Evolutionary conservation across 1,284 basidiomycete species (phyloP).

Genomic region (Takashimella tepidaria): DNA sequence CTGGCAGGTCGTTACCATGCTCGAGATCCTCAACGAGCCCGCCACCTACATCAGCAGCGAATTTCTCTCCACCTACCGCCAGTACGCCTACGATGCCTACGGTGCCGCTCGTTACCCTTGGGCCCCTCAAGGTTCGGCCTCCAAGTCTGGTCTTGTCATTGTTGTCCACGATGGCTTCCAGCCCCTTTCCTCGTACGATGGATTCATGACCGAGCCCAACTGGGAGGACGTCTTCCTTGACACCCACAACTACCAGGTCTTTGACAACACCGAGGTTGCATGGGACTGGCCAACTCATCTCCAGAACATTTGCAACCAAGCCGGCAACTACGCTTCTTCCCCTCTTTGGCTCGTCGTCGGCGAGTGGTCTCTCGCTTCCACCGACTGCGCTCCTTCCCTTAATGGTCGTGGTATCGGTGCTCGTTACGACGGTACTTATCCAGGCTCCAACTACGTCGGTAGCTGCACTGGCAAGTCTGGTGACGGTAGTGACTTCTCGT

Average conservation of each 20-base stretch:
- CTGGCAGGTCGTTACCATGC: slow-evolving; percentile 59
- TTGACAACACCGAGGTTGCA: slow-evolving; percentile 58
- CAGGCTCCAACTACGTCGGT: slow-evolving; percentile 63
- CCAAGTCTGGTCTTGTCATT: slow-evolving; percentile 46
- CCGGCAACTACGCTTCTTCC: slow-evolving; percentile 53
- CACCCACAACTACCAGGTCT: slow-evolving; percentile 76
- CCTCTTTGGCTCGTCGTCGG: slow-evolving; percentile 70
- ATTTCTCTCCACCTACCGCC: slow-evolving; percentile 57
- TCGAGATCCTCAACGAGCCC: slow-evolving; percentile 59
- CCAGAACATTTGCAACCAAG: slow-evolving; percentile 54
- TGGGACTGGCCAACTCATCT: slow-evolving; percentile 63
- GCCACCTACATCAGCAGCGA: slow-evolving; percentile 62
- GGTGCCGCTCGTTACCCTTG: slow-evolving; percentile 69
- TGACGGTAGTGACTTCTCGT: slow-evolving; percentile 60
- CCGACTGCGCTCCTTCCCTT: slow-evolving; percentile 78
- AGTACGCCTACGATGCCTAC: slow-evolving; percentile 59
- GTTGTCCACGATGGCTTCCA: slow-evolving; percentile 85
- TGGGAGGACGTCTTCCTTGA: slow-evolving; percentile 70
- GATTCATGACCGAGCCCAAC: slow-evolving; percentile 58
- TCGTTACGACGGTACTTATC: slow-evolving; percentile 70
- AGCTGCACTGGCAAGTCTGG: slow-evolving; percentile 71
- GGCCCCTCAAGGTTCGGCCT: slow-evolving; percentile 48
- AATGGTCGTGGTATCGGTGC: slow-evolving; percentile 66
- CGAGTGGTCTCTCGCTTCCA: slow-evolving; percentile 69
- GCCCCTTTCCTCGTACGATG: slow-evolving; percentile 65